These are phyloP conservation scores for Dothiorella sarmentorum DNA, from an alignment of 2,329 filamentous ascomycete genomes.

Conservation along the genomic window DNA sequence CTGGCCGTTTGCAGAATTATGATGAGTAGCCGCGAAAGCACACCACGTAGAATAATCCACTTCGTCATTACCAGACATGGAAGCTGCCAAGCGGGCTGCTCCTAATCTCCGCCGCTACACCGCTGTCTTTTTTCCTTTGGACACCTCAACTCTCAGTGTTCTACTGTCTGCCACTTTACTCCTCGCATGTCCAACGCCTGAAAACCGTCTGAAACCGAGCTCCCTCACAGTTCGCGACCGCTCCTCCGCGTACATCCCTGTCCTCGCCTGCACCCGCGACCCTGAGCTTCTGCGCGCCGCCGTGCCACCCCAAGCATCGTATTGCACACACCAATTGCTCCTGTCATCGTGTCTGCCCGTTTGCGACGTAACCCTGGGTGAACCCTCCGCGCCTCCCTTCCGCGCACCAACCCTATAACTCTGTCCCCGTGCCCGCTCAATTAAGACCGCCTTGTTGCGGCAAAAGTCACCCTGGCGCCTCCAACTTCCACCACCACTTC, in stretches of 20 bases:
- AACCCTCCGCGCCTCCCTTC: no score
- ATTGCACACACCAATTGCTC: constrained; percentile 6
- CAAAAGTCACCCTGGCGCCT: constrained; percentile 37
- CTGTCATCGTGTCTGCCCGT: background rate
- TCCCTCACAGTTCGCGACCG: constrained; percentile 8
- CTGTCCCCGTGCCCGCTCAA: background rate
- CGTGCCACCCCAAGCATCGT: background rate
- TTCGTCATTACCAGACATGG: background rate
- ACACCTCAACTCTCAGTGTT: no score
- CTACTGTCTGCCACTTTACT: no score
- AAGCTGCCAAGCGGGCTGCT: constrained; percentile 10
- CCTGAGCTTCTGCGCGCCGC: constrained; percentile 6
- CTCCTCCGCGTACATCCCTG: constrained; percentile 14
- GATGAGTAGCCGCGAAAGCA: background rate
- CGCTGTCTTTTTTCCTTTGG: background rate
- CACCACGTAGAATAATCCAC: background rate
- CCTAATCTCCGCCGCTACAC: constrained; percentile 7
- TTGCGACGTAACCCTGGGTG: background rate
- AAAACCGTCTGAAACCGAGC: constrained; percentile 2
- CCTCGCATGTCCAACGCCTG: constrained; percentile 6
- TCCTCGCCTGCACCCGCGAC: background rate
- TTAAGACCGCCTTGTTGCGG: constrained; percentile 1
- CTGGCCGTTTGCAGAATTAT: no score
- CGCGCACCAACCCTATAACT: constrained; percentile 5
- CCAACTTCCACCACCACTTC: constrained; percentile 33